A percentile compares a stretch with the other conserved stretches of the same genome.
Evolutionary conservation across 345 rosid genomes (phyloP).

Genomic region (Odontarrhena argentea): DNA sequence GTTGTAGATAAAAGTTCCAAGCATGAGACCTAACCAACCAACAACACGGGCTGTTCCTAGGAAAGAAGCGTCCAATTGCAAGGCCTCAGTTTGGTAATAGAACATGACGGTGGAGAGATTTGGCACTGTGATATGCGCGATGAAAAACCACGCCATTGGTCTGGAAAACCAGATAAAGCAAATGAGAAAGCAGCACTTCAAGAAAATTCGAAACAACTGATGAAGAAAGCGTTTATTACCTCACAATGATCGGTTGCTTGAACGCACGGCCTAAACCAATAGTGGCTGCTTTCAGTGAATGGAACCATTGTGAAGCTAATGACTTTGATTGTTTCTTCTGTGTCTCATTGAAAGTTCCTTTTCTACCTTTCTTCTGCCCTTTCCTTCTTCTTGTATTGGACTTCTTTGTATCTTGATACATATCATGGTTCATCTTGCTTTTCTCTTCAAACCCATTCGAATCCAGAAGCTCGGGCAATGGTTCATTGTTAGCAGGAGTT

Average conservation of each 20-base stretch:
- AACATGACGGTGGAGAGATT: conserved; percentile 94
- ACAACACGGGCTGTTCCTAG: conserved; percentile 85
- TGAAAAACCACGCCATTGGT: conserved; percentile 98
- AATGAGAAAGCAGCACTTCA: conserved; percentile 35
- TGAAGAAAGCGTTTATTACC: conserved; percentile 49
- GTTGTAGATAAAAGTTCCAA: conserved; percentile 80
- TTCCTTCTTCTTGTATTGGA: conserved; percentile 71
- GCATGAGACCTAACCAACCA: conserved; percentile 95
- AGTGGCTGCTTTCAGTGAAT: conserved; percentile 69
- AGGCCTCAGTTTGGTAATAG: conserved; percentile 89
- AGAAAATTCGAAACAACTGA: conserved; percentile 12
- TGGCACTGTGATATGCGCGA: conserved; percentile 82
- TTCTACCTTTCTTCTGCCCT: conserved; percentile 54
- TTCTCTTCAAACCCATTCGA: conserved; percentile 42
- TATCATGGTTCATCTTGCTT: conserved; percentile 45
- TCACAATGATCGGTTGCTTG: conserved; percentile 75
- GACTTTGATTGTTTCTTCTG: conserved; percentile 43
- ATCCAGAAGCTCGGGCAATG: conserved; percentile 39
- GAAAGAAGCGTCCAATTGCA: conserved; percentile 85
- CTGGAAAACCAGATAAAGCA: conserved; percentile 46
- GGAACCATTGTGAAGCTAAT: conserved; percentile 52
- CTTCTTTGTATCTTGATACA: conserved; percentile 51
- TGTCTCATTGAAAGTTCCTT: conserved; percentile 35
- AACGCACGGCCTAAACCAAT: conserved; percentile 64
- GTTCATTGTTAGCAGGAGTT: conserved; percentile 43